phyloP scores from a whole-genome alignment of 2,329 filamentous ascomycete genomes.

The Phialocephala subalpina region DNA sequence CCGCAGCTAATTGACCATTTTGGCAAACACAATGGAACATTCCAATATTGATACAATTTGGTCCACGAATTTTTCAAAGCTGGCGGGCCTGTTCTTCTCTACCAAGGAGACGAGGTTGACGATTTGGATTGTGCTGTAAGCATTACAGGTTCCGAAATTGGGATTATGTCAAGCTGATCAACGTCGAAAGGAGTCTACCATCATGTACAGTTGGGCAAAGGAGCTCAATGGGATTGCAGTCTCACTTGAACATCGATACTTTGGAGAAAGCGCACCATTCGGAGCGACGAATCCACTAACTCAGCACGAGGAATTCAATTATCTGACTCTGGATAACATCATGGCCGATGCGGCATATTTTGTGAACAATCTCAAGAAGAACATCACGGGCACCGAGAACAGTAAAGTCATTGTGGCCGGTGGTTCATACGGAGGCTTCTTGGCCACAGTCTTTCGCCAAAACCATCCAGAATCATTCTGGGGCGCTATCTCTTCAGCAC shows the following conservation, averaged over 20 bases:
- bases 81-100: background rate
- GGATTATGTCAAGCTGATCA: background rate
- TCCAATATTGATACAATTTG: background rate
- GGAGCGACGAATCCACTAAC: background rate
- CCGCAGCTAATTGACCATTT: background rate
- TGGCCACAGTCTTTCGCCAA: background rate
- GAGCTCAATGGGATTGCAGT: background rate
- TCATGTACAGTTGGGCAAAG: background rate
- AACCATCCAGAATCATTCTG: constrained; percentile 2
- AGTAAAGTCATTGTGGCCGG: background rate
- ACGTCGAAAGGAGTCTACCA: background rate
- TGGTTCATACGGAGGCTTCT: background rate
- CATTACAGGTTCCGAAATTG: background rate
- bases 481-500: background rate
- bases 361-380: background rate
- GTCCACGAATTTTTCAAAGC: background rate
- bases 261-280: constrained; percentile 2
- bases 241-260: background rate
- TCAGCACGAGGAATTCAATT: background rate
- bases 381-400: background rate
- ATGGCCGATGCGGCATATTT: constrained; percentile 1
- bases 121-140: background rate
- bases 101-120: background rate
- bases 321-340: constrained; percentile 4
- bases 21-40: background rate